Evolutionary conservation across 2,329 filamentous ascomycete genomes (phyloP).

Genomic region (Fusarium sp.): DNA sequence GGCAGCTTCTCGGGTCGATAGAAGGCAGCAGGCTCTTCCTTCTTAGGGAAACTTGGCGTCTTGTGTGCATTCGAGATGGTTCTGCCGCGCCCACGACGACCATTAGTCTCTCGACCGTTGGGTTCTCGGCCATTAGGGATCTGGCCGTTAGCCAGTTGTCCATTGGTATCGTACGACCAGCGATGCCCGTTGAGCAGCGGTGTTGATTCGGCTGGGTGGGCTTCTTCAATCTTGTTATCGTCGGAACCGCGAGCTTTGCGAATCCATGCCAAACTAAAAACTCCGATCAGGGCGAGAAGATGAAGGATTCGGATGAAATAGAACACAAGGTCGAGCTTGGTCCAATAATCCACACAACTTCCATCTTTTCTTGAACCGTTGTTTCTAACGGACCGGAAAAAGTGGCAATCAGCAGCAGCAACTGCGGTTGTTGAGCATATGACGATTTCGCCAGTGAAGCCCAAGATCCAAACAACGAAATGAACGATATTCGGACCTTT

Average conservation of each 20-base stretch:
- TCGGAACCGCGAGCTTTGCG: conserved; percentile 55
- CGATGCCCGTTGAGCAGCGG: conserved; percentile 67
- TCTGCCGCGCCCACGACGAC: conserved; percentile 51
- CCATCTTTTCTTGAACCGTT: conserved; percentile 44
- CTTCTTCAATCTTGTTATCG: conserved; percentile 54
- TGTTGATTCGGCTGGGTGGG: conserved; percentile 66
- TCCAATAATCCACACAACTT: conserved; percentile 55
- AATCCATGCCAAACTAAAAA: conserved; percentile 57
- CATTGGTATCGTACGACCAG: conserved; percentile 53
- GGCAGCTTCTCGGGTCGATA: conserved; percentile 89
- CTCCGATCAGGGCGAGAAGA: conserved; percentile 68
- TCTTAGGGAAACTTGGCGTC: conserved; percentile 47
- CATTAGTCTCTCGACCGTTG: conserved; percentile 41
- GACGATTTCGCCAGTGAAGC: conserved; percentile 76
- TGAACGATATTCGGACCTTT: conserved; percentile 85
- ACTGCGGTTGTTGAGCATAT: conserved; percentile 77
- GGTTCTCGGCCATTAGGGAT: conserved; percentile 26
- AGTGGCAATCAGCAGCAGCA: conserved; percentile 75
- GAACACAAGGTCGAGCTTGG: conserved; percentile 70
- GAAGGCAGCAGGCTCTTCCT: conserved; percentile 80
- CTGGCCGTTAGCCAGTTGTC: conserved; percentile 43
- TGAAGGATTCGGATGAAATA: conserved; percentile 76
- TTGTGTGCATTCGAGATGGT: conserved; percentile 56
- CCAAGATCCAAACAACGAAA: conserved; percentile 81
- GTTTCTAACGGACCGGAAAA: conserved; percentile 58